Conservation (phyloP, 352 stramenopile genomes). For the Nothophytophthora sp. region DNA sequence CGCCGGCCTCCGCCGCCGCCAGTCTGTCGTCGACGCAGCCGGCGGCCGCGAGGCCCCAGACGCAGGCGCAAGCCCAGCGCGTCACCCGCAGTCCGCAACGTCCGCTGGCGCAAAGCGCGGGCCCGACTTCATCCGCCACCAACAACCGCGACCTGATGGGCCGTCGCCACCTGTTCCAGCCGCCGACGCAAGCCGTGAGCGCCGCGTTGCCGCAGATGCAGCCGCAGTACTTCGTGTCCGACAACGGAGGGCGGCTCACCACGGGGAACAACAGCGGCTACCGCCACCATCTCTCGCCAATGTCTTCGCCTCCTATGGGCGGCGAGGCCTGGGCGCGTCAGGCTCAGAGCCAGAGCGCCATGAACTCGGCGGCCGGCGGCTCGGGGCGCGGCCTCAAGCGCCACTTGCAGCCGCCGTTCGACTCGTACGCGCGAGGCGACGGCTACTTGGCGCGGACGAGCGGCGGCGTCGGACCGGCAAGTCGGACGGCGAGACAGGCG, state of each 20-base stretch:
- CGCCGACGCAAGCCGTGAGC: not conserved
- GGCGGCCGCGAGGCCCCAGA: conserved; percentile 3
- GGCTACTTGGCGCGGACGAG: not conserved
- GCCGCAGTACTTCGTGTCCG: conserved; percentile 16
- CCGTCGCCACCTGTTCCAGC: conserved; percentile 15
- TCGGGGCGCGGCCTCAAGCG: conserved; percentile 38
- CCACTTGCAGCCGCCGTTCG: conserved; percentile 33
- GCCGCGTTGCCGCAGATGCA: conserved; percentile 20
- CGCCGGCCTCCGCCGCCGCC: not conserved
- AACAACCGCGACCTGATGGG: conserved; percentile 9
- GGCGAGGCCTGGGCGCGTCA: conserved; percentile 14
- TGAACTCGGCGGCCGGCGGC: not conserved
- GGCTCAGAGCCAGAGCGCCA: conserved; percentile 7
- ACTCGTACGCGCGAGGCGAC: conserved; percentile 17
- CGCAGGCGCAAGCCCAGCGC: conserved; percentile 4
- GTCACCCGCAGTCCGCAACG: not conserved
- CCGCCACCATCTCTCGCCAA: conserved; percentile 20
- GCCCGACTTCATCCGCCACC: not conserved
- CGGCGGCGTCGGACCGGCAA: not conserved
- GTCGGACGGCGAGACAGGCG: too few relatives aligned
- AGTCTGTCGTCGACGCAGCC: not conserved
- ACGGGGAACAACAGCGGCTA: conserved; percentile 19
- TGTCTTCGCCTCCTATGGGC: conserved; percentile 33
- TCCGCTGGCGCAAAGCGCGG: conserved; percentile 1
- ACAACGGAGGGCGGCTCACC: conserved; percentile 16